phyloP scores from a whole-genome alignment of 2,329 filamentous ascomycete genomes.

The Reticulascus tulasneorum region DNA sequence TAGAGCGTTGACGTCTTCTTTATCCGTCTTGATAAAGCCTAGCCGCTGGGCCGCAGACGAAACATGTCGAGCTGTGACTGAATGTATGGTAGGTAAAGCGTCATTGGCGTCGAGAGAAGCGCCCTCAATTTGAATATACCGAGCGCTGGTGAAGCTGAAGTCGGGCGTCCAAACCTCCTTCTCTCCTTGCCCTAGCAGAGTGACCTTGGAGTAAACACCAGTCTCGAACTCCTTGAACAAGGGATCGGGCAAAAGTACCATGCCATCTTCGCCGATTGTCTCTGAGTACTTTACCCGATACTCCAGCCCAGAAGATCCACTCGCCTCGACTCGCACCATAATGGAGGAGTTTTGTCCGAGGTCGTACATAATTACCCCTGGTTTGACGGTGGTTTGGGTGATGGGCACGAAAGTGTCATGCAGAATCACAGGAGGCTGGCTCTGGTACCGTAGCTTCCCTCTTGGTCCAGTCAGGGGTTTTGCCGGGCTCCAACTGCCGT shows the following conservation, averaged over 20 bases:
- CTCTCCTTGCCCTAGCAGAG: conserved; percentile 22
- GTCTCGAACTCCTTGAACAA: conserved; percentile 28
- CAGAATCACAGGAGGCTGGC: conserved; percentile 31
- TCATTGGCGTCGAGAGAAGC: conserved; percentile 20
- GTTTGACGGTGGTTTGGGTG: conserved; percentile 12
- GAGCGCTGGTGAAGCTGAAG: conserved; percentile 36
- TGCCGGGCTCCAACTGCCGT: conserved; percentile 23
- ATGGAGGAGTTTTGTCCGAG: conserved; percentile 21
- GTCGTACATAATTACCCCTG: conserved; percentile 16
- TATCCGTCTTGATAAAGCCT: conserved; percentile 32
- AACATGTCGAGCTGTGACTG: conserved; percentile 30
- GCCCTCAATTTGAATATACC: conserved; percentile 37
- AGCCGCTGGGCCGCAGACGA: conserved; percentile 32
- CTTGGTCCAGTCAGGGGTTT: conserved; percentile 34
- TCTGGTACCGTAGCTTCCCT: conserved; percentile 33
- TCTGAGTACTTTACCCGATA: conserved; percentile 20
- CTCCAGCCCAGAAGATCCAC: conserved; percentile 13
- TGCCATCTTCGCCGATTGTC: conserved; percentile 19
- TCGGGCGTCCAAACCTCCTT: conserved; percentile 33
- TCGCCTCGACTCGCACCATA: conserved; percentile 18
- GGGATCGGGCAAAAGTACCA: conserved; percentile 36
- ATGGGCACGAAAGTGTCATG: conserved; percentile 31
- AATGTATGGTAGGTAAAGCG: conserved; percentile 28
- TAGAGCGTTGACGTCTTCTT: conserved; percentile 34
- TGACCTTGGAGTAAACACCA: conserved; percentile 34